Evolutionary conservation across 148 eudicot species (phyloP).

Genomic region (Rhododendron vialii): DNA sequence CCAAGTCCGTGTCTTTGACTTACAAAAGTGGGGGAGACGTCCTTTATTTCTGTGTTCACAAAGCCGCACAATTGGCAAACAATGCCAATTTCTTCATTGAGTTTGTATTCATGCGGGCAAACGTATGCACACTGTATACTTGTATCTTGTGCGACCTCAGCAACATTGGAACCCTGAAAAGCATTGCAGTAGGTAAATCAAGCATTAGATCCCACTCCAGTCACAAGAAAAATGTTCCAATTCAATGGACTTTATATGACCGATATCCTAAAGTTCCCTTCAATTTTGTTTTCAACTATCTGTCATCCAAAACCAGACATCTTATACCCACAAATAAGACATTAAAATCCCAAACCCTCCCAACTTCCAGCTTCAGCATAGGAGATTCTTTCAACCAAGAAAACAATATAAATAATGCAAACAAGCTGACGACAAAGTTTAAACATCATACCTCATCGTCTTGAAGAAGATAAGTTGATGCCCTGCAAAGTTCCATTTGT

Average conservation of each 20-base stretch:
- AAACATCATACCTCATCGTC: constrained; percentile 40
- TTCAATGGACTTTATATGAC: neutral
- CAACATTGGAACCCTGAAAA: constrained; percentile 39
- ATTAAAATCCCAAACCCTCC: neutral
- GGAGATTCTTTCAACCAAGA: neutral
- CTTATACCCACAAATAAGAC: neutral
- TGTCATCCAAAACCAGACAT: neutral
- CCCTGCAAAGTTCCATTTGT: constrained; percentile 81
- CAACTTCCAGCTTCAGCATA: neutral
- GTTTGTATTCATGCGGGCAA: constrained; percentile 71
- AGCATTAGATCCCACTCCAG: neutral
- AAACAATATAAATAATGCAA: neutral
- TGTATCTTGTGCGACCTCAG: constrained; percentile 26
- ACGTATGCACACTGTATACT: constrained; percentile 16
- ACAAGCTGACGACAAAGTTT: neutral
- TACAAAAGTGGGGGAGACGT: constrained; percentile 78
- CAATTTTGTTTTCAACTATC: neutral
- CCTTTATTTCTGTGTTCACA: constrained; percentile 79
- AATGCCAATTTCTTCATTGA: constrained; percentile 83
- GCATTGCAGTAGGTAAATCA: neutral
- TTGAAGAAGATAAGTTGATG: constrained; percentile 65
- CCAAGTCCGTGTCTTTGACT: constrained; percentile 25
- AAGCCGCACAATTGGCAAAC: constrained; percentile 70
- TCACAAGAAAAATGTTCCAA: neutral
- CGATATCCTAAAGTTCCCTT: neutral